Evolutionary conservation across 2,329 filamentous ascomycete genomes (phyloP).

Genomic region (Lachnellula occidentalis): DNA sequence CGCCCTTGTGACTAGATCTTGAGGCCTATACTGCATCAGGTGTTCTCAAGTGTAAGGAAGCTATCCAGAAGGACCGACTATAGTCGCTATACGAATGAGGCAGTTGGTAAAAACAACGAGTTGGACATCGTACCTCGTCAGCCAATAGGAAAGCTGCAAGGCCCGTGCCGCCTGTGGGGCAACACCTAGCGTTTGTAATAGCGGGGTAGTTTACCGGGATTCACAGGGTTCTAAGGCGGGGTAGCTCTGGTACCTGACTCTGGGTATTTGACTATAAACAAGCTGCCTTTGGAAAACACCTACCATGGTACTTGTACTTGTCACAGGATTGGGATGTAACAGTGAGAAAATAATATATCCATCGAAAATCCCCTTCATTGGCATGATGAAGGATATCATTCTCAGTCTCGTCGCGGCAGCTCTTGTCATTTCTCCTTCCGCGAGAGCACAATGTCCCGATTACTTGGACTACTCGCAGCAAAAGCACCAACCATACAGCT

Average conservation of each 20-base stretch:
- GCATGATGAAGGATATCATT: conserved; percentile 5
- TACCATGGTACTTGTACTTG: too few relatives aligned
- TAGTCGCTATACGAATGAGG: not conserved
- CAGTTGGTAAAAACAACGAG: not conserved
- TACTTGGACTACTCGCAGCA: conserved; percentile 55
- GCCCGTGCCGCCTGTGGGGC: not conserved
- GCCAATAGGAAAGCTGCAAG: not conserved
- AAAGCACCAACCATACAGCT: conserved; percentile 65
- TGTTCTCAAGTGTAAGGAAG: not conserved
- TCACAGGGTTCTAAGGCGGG: not conserved
- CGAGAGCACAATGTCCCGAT: conserved; percentile 50
- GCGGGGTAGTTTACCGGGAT: conserved; percentile 1
- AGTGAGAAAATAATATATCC: not conserved
- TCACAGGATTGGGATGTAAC: not conserved
- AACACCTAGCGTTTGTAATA: too few relatives aligned
- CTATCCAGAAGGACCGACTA: not conserved
- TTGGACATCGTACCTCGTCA: not conserved
- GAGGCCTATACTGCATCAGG: not conserved
- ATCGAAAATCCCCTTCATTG: not conserved
- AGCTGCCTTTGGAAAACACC: too few relatives aligned
- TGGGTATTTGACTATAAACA: not conserved
- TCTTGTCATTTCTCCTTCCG: not conserved
- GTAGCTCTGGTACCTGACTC: conserved; percentile 1
- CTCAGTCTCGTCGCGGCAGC: conserved; percentile 2
- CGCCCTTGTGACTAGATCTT: not conserved